Conservation (phyloP, 176 grass and related monocot species). For the Alopecurus myosuroides region DNA sequence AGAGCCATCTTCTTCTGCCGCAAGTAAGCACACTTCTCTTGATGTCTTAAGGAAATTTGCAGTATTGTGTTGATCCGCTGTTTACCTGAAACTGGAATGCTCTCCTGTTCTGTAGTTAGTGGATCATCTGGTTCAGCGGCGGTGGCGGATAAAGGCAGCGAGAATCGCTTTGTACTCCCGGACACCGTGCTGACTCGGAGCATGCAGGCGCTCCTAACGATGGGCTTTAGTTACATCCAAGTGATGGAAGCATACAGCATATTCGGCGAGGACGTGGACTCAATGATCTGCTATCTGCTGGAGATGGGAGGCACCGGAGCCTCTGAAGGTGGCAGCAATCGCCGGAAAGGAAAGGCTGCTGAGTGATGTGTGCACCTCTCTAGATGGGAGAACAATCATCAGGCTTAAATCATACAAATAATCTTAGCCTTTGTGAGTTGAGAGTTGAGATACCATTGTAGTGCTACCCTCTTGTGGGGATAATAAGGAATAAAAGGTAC, state of each 20-base stretch:
- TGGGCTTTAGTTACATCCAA: slow-evolving; percentile 96
- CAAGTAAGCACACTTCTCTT: slow-evolving; percentile 38
- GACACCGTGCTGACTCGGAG: slow-evolving; percentile 67
- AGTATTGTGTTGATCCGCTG: background rate
- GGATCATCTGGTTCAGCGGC: slow-evolving; percentile 50
- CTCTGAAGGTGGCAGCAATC: slow-evolving; percentile 49
- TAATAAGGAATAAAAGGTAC: slow-evolving; percentile 33
- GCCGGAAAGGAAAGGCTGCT: slow-evolving; percentile 89
- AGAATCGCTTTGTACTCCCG: slow-evolving; percentile 35
- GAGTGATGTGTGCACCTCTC: slow-evolving; percentile 24
- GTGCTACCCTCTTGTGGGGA: slow-evolving; percentile 10
- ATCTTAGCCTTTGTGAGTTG: slow-evolving; percentile 17
- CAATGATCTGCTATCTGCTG: slow-evolving; percentile 94
- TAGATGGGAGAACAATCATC: background rate
- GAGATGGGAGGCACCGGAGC: slow-evolving; percentile 56
- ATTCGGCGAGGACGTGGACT: slow-evolving; percentile 93
- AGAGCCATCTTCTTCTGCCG: slow-evolving; percentile 85
- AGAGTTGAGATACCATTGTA: slow-evolving; percentile 4
- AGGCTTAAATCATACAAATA: slow-evolving; percentile 3
- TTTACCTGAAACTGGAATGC: slow-evolving; percentile 13
- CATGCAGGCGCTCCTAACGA: slow-evolving; percentile 77
- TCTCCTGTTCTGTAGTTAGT: slow-evolving; percentile 44
- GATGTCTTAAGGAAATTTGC: background rate
- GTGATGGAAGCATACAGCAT: slow-evolving; percentile 92
- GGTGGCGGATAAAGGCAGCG: slow-evolving; percentile 16